Percentiles rank a stretch among this genome's conserved stretches.
phyloP scores from a whole-genome alignment of 371 early-diverging fungal genomes.

The Rhizopus delemar region DNA sequence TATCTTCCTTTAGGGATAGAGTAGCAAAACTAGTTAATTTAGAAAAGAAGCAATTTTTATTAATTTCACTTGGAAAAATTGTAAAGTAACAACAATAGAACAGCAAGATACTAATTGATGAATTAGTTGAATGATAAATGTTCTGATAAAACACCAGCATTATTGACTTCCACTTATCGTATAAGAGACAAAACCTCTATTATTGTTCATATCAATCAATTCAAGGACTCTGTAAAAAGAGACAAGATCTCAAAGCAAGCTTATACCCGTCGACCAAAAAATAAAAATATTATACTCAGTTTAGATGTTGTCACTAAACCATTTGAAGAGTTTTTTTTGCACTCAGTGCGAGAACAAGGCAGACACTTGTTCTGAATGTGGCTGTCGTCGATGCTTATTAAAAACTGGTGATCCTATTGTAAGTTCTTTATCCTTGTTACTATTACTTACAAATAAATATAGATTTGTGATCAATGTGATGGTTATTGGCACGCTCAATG shows the following conservation, averaged over 20 bases:
- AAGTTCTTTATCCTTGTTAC: constrained; percentile 3
- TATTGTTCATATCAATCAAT: constrained; percentile 20
- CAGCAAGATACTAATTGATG: not conserved
- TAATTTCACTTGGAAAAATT: constrained; percentile 40
- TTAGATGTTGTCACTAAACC: constrained; percentile 1
- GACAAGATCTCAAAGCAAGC: not conserved
- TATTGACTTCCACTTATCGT: constrained; percentile 28
- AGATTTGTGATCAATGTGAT: constrained; percentile 65
- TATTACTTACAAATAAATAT: not conserved
- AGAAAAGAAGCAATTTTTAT: constrained; percentile 10
- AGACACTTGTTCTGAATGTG: constrained; percentile 50
- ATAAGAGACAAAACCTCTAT: constrained; percentile 26
- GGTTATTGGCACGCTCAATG: constrained; percentile 57
- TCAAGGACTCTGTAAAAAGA: not conserved
- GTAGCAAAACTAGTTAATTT: constrained; percentile 9
- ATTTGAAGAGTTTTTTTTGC: constrained; percentile 14
- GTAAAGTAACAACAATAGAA: constrained; percentile 16
- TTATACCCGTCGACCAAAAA: not conserved
- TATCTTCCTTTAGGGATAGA: constrained; percentile 13
- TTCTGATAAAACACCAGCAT: constrained; percentile 16
- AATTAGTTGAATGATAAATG: constrained; percentile 26
- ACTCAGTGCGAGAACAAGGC: constrained; percentile 46
- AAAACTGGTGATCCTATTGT: constrained; percentile 61
- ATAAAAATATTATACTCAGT: not conserved
- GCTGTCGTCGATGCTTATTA: constrained; percentile 50